These are phyloP conservation scores for Amphibolis antarctica DNA, from an alignment of 106 monocot species.

Conservation along the genomic window DNA sequence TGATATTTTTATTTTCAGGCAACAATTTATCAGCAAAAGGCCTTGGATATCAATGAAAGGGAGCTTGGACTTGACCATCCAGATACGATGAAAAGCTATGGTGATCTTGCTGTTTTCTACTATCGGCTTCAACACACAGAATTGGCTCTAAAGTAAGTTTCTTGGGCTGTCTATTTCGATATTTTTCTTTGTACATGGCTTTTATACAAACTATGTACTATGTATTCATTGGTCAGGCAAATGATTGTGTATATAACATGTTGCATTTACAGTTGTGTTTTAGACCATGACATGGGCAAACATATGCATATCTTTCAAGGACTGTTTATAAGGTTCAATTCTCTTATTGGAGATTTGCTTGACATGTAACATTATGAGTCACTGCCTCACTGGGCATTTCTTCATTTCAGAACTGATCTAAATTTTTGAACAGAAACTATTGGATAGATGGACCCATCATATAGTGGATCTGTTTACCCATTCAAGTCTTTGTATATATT, in stretches of 20 bases:
- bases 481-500: too few species aligned
- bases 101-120: constrained; percentile 98
- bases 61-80: constrained; percentile 99
- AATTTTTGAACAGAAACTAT: too few species aligned
- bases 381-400: too few species aligned
- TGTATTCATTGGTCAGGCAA: background rate
- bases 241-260: background rate
- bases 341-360: too few species aligned
- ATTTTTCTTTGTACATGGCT: background rate
- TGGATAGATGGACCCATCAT: too few species aligned
- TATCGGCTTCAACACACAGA: constrained; percentile 97
- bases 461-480: too few species aligned
- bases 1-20: constrained; percentile 31
- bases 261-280: background rate
- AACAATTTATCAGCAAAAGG: constrained; percentile 98
- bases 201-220: background rate
- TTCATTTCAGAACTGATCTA: too few species aligned
- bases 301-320: too few species aligned
- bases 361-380: too few species aligned
- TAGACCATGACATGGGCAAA: too few species aligned
- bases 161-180: background rate
- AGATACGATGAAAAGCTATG: constrained; percentile 99
- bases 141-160: constrained; percentile 84
- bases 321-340: too few species aligned
- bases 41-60: constrained; percentile 96